Conservation (phyloP, 805 yeast species). For the Yamadazyma paraphyllophila region DNA sequence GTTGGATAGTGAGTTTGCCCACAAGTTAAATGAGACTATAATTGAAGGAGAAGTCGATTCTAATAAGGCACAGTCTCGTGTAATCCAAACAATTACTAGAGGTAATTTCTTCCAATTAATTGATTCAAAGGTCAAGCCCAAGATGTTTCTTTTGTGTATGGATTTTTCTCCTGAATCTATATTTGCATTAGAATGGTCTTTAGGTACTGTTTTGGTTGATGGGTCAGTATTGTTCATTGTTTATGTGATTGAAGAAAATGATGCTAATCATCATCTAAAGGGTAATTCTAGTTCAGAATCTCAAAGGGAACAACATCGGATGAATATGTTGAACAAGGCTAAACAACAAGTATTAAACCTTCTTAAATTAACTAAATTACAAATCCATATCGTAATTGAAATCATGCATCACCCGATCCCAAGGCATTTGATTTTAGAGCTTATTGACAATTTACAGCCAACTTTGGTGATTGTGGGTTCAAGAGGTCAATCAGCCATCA, state of each 20-base stretch:
- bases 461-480: conserved; percentile 75
- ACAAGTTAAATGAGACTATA: conserved; percentile 50
- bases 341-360: conserved; percentile 47
- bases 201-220: conserved; percentile 80
- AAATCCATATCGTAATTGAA: conserved; percentile 70
- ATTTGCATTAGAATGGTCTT: conserved; percentile 83
- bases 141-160: conserved; percentile 71
- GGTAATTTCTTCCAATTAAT: conserved; percentile 60
- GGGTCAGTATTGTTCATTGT: conserved; percentile 79
- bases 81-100: conserved; percentile 67
- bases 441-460: conserved; percentile 69
- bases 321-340: conserved; percentile 41
- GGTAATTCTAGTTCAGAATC: conserved; percentile 36
- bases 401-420: conserved; percentile 76
- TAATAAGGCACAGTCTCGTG: conserved; percentile 52
- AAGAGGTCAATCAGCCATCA: conserved; percentile 67
- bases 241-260: conserved; percentile 52
- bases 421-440: conserved; percentile 64
- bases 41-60: conserved; percentile 55
- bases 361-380: conserved; percentile 63
- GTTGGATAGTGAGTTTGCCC: conserved; percentile 59
- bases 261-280: conserved; percentile 40
- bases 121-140: conserved; percentile 44
- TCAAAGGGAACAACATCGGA: conserved; percentile 33
- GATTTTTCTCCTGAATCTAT: conserved; percentile 81